These are phyloP conservation scores for Phialophora expanda DNA, from an alignment of 2,329 filamentous ascomycete species.

Conservation along the genomic window DNA sequence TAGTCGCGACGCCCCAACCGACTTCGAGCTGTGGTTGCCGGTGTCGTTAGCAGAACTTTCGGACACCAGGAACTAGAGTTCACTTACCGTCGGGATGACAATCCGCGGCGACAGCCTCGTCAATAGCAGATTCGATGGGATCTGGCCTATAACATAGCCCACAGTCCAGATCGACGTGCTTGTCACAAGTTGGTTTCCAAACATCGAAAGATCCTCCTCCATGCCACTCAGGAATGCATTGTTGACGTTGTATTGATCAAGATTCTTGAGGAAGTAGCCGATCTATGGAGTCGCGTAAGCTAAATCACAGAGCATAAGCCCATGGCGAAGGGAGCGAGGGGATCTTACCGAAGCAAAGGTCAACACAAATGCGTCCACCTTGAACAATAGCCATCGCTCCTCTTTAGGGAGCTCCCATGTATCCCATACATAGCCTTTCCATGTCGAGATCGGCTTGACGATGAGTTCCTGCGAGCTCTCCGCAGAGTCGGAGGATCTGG, in stretches of 20 bases:
- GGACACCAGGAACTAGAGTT: neutral
- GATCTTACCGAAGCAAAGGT: constrained; percentile 42
- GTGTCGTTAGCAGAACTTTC: constrained; percentile 53
- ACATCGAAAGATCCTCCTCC: constrained; percentile 57
- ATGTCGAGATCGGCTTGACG: constrained; percentile 46
- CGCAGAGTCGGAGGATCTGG: constrained; percentile 11
- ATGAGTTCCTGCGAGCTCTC: constrained; percentile 26
- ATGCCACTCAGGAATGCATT: constrained; percentile 51
- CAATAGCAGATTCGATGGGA: constrained; percentile 60
- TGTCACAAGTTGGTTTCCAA: constrained; percentile 59
- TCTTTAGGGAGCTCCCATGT: constrained; percentile 57
- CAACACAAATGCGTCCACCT: constrained; percentile 41
- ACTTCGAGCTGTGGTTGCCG: constrained; percentile 60
- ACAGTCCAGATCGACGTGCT: constrained; percentile 56
- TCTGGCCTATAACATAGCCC: constrained; percentile 59
- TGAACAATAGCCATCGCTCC: constrained; percentile 46
- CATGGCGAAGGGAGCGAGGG: constrained; percentile 32
- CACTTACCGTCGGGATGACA: constrained; percentile 24
- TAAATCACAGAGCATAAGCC: neutral
- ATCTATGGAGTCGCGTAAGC: constrained; percentile 8
- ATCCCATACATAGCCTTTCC: constrained; percentile 59
- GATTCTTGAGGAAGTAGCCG: constrained; percentile 26
- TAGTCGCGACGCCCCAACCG: constrained; percentile 61
- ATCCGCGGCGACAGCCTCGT: constrained; percentile 23
- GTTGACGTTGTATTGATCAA: constrained; percentile 34